These are phyloP conservation scores for Ophiostoma sp. DNA, from an alignment of 2,329 filamentous ascomycete genomes.

Conservation along the genomic window DNA sequence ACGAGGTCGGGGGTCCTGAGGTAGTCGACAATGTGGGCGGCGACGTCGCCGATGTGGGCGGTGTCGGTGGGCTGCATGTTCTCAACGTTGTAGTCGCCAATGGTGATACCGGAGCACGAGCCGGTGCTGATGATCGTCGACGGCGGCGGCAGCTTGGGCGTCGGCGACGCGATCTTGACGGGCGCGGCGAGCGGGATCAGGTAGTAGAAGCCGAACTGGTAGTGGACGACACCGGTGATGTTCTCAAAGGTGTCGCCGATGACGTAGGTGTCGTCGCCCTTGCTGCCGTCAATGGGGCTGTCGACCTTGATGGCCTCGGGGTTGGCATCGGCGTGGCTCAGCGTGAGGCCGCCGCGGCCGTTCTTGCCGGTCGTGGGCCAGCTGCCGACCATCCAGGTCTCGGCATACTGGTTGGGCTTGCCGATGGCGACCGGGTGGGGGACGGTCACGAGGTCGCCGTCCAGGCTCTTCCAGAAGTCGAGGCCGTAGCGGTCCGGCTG, in stretches of 20 bases:
- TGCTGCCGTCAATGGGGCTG: constrained; percentile 57
- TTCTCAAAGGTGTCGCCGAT: constrained; percentile 60
- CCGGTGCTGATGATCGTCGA: constrained; percentile 50
- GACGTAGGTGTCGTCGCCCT: constrained; percentile 53
- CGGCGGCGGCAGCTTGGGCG: constrained; percentile 44
- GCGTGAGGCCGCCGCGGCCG: constrained; percentile 57
- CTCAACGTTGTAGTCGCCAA: constrained; percentile 65
- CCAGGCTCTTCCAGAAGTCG: constrained; percentile 68
- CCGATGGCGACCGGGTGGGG: constrained; percentile 51
- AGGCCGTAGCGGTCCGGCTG: constrained; percentile 58
- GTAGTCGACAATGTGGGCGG: constrained; percentile 59
- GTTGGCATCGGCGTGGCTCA: constrained; percentile 58
- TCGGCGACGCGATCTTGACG: constrained; percentile 40
- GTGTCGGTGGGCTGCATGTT: constrained; percentile 55
- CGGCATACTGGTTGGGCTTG: constrained; percentile 59
- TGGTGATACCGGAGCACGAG: constrained; percentile 55
- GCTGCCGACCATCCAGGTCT: constrained; percentile 63
- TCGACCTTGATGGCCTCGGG: constrained; percentile 64
- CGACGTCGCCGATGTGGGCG: constrained; percentile 51
- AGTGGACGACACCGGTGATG: constrained; percentile 62
- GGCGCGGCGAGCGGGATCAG: constrained; percentile 59
- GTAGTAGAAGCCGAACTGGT: constrained; percentile 63
- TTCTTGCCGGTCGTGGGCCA: constrained; percentile 61
- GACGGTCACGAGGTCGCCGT: constrained; percentile 62
- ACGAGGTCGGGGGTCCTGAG: constrained; percentile 59